phyloP scores from a whole-genome alignment of 352 stramenopile species.

The Pythium dissimile region DNA sequence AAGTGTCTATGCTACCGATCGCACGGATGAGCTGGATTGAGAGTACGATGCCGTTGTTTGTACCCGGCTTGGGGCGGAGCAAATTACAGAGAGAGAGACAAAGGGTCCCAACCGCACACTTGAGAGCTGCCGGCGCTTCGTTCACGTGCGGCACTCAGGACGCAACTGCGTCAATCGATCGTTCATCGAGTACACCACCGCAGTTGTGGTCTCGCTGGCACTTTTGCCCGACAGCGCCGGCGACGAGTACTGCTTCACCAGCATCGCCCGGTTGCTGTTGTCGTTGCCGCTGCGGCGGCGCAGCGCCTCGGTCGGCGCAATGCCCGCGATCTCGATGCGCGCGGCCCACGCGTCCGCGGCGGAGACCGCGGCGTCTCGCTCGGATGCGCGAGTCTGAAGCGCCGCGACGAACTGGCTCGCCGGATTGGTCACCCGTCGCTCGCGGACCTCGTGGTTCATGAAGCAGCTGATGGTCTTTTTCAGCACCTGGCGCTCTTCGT shows the following conservation, averaged over 20 bases:
- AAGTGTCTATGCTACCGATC: too few species aligned
- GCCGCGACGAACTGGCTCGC: conserved; percentile 14
- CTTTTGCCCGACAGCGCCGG: neutral
- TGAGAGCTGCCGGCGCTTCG: neutral
- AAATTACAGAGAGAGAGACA: too few species aligned
- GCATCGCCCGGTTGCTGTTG: conserved; percentile 16
- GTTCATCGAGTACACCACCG: neutral
- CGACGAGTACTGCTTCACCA: conserved; percentile 15
- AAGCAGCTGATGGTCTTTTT: conserved; percentile 60
- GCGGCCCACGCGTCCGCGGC: conserved; percentile 37
- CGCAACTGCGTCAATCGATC: conserved; percentile 2
- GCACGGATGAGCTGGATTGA: too few species aligned
- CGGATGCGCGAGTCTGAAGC: conserved; percentile 12
- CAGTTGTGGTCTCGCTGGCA: neutral
- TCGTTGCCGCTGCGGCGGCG: conserved; percentile 15
- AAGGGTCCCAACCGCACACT: neutral
- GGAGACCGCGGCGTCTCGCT: conserved; percentile 17
- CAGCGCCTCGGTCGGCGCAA: conserved; percentile 22
- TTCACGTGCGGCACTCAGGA: conserved; percentile 10
- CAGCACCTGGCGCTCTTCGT: conserved; percentile 45
- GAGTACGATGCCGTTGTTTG: too few species aligned
- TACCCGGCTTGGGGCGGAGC: too few species aligned
- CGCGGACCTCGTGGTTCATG: conserved; percentile 38
- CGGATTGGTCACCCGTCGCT: conserved; percentile 36
- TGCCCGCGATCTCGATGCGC: conserved; percentile 60